Evolutionary conservation across 257 asterid genomes (phyloP).

Genomic region (Paraleonurus japonicus): DNA sequence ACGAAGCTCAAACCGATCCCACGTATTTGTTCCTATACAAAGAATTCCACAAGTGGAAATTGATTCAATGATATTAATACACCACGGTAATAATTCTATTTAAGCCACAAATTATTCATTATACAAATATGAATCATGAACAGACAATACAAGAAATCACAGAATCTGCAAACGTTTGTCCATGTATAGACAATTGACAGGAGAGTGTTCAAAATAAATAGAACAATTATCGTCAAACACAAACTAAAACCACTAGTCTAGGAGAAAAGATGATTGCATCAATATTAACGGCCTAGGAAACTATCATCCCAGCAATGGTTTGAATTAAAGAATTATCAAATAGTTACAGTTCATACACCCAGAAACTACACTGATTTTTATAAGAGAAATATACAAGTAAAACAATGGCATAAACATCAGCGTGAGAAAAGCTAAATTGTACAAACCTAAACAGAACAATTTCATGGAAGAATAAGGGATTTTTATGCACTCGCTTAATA

Average conservation of each 20-base stretch:
- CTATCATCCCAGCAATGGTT: not conserved
- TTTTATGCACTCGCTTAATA: not conserved
- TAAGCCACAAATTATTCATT: not conserved
- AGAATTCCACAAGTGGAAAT: too few relatives aligned
- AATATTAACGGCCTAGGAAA: not conserved
- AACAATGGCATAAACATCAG: not conserved
- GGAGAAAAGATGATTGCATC: not conserved
- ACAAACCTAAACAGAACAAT: not conserved
- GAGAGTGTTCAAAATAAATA: not conserved
- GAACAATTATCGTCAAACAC: not conserved
- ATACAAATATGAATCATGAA: not conserved
- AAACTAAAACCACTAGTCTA: not conserved
- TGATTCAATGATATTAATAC: not conserved
- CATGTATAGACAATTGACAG: not conserved
- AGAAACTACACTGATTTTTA: not conserved
- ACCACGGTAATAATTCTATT: not conserved
- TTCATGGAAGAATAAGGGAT: not conserved
- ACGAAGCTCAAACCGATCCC: constrained; percentile 51
- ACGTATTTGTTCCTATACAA: constrained; percentile 46
- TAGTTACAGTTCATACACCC: not conserved
- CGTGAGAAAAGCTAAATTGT: not conserved
- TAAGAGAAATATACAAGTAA: not conserved
- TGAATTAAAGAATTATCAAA: not conserved
- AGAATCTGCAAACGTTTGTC: not conserved
- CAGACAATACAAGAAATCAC: not conserved